Percentiles rank a stretch among this genome's conserved stretches.
Evolutionary conservation across 306 rosid species (phyloP).

Genomic region (Pterocarpus macrocarpus): DNA sequence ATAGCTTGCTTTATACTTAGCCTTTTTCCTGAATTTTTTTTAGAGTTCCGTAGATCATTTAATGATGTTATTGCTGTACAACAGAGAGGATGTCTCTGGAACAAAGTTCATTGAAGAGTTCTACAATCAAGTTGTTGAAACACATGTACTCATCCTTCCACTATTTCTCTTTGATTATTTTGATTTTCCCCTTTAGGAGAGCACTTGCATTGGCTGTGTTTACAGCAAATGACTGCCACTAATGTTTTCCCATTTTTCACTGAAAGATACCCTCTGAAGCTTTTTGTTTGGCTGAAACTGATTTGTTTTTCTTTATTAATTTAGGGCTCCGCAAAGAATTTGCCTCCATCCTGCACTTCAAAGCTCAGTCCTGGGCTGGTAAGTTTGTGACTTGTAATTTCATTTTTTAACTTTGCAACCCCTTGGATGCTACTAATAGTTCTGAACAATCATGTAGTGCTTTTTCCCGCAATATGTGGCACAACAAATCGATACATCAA

Average conservation of each 20-base stretch:
- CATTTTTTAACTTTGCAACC: slow-evolving; percentile 12
- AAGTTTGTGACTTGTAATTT: slow-evolving; percentile 38
- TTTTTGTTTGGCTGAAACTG: background rate
- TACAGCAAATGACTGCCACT: background rate
- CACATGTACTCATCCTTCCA: slow-evolving; percentile 65
- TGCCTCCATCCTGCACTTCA: slow-evolving; percentile 81
- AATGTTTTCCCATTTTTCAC: background rate
- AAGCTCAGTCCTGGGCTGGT: slow-evolving; percentile 69
- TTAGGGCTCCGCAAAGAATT: slow-evolving; percentile 72
- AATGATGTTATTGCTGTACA: slow-evolving; percentile 7
- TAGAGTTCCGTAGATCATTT: background rate
- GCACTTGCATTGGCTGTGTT: slow-evolving; percentile 10
- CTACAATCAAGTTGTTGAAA: slow-evolving; percentile 67
- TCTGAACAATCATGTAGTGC: slow-evolving; percentile 66
- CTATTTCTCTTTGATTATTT: slow-evolving; percentile 11
- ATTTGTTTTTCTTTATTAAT: slow-evolving; percentile 5
- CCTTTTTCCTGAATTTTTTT: background rate
- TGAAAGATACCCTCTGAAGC: slow-evolving; percentile 21
- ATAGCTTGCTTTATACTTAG: background rate
- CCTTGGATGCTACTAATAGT: slow-evolving; percentile 24
- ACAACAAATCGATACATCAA: slow-evolving; percentile 66
- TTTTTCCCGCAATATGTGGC: slow-evolving; percentile 84
- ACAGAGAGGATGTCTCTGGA: slow-evolving; percentile 83
- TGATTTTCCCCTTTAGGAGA: background rate
- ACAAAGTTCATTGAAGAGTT: slow-evolving; percentile 54